Base-by-base conservation (phyloP, 345 rosid genomes). In the Euphorbia peplus region DNA sequence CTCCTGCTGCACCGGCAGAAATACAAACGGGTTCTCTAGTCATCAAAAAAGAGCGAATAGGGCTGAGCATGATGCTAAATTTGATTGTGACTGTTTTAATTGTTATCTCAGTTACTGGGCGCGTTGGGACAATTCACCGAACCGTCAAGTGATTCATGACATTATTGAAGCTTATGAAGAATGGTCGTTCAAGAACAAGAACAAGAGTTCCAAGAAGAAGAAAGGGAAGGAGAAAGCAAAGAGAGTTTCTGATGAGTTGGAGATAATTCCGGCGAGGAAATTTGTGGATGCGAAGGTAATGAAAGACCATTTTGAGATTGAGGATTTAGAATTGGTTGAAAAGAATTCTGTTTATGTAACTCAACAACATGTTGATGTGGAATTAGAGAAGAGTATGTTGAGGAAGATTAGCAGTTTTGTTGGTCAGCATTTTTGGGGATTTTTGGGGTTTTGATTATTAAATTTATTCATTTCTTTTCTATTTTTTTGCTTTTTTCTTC, bases 41-140 rank as follows among this genome's bases (percentile, higher is more conserved):
- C 32, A 51, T n/a, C 53, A 16, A 48, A 52, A 41, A 21, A 71
- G 16, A 19, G 21, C 21, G 41, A 30, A 35, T 42, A 58, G 35
- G 25, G 15, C 41, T 51, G 68, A 73, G 57, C 81, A 81, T 51
- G 56, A 28, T 12, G 76, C 76, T 44, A 2, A 32, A 46, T 83
- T 83, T 68, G 68, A 66, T 11, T 83, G 84, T 71, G 52, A 39
- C 62, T 83, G 84, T 72, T 83, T 83, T 53, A 28, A 72, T 54
- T 83, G 87, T 59, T 83, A 83, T 73, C 70, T 41, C 53, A 79
- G 75, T 50, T 83, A 62, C 58, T 83, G 84, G 87, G 80, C 68
- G 4, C 60, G 80, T 24, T 81, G 83, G 87, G 83, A 83, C 68
- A 30, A 30, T 53, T 81, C 84, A 10, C 80, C 81, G 1, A 78